Conservation (phyloP, 768 basidiomycete genomes). For the Collybia nuda region DNA sequence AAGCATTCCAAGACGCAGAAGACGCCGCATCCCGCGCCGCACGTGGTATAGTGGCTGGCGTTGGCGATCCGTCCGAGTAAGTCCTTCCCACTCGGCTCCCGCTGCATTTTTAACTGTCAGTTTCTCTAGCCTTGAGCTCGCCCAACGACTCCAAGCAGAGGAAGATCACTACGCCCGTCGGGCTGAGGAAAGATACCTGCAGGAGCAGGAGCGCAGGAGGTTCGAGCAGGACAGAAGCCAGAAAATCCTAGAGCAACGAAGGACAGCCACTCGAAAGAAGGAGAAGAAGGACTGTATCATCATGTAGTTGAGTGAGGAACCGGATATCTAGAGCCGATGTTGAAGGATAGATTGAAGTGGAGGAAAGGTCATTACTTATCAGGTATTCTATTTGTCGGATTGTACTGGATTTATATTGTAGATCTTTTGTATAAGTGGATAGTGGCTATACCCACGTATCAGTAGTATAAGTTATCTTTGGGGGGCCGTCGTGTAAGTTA, state of each 20-base stretch:
- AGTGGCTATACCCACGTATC: too few relatives aligned
- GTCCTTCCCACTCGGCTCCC: slow-evolving; percentile 21
- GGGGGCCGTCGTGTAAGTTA: too few relatives aligned
- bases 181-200: slow-evolving; percentile 30
- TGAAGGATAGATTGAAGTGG: too few relatives aligned
- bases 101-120: slow-evolving; percentile 3
- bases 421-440: too few relatives aligned
- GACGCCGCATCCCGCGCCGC: slow-evolving; percentile 30
- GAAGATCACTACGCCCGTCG: slow-evolving; percentile 60
- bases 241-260: slow-evolving; percentile 23
- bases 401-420: too few relatives aligned
- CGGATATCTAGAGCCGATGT: neutral
- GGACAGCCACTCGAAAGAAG: slow-evolving; percentile 28
- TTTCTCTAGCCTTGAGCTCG: slow-evolving; percentile 57
- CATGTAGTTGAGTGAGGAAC: slow-evolving; percentile 53
- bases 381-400: too few relatives aligned
- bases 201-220: slow-evolving; percentile 23
- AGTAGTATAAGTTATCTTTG: too few relatives aligned
- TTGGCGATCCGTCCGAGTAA: slow-evolving; percentile 61
- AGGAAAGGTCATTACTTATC: too few relatives aligned
- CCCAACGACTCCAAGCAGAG: slow-evolving; percentile 76
- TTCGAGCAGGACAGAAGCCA: slow-evolving; percentile 23
- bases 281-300: slow-evolving; percentile 57
- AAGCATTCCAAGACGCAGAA: slow-evolving; percentile 43
- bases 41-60: slow-evolving; percentile 10